These are phyloP conservation scores for Verticillium nonalfalfae DNA, from an alignment of 2,329 filamentous ascomycete genomes.

Conservation along the genomic window DNA sequence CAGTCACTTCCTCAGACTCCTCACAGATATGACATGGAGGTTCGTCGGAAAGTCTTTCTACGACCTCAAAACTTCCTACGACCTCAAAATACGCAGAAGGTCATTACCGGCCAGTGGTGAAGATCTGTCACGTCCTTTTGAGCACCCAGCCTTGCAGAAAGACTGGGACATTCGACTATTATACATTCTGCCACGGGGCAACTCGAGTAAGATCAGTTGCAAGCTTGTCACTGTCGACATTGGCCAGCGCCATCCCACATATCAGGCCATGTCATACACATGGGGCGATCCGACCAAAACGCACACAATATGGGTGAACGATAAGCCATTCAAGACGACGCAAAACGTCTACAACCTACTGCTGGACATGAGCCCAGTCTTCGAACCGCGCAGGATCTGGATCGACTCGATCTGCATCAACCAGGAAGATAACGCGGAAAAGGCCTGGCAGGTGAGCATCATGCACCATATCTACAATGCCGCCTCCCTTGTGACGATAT, in stretches of 20 bases:
- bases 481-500: slow-evolving; percentile 24
- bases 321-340: slow-evolving; percentile 4
- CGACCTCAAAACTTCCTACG: background rate
- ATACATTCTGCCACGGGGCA: background rate
- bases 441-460: slow-evolving; percentile 26
- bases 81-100: background rate
- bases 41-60: background rate
- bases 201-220: slow-evolving; percentile 2
- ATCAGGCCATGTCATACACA: slow-evolving; percentile 17
- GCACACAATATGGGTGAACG: slow-evolving; percentile 1
- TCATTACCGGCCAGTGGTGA: background rate
- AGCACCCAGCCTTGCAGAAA: background rate
- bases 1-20: background rate
- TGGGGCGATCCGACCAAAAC: slow-evolving; percentile 12
- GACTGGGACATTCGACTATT: slow-evolving; percentile 1
- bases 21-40: background rate
- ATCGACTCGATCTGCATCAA: slow-evolving; percentile 35
- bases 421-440: slow-evolving; percentile 26
- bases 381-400: slow-evolving; percentile 19
- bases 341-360: slow-evolving; percentile 8
- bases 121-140: background rate
- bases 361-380: slow-evolving; percentile 1
- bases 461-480: slow-evolving; percentile 30
- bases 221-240: slow-evolving; percentile 3
- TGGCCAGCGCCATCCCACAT: slow-evolving; percentile 7